A percentile compares a stretch with the other conserved stretches of the same genome.
phyloP scores from a whole-genome alignment of 495 filamentous ascomycete species.

The Cudoniella acicularis region DNA sequence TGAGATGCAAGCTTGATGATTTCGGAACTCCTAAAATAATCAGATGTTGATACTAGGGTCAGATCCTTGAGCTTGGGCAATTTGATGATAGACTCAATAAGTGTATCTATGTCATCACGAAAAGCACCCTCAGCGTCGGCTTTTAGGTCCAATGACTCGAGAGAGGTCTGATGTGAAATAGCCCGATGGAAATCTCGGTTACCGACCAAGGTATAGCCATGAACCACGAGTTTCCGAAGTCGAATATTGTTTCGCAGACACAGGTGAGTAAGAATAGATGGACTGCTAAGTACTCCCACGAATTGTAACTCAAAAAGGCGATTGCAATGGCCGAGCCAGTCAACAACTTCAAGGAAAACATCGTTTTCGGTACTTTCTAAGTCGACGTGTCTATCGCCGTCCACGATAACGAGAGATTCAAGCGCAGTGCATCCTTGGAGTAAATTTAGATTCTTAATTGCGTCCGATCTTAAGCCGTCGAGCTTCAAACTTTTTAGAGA shows the following conservation, averaged over 20 bases:
- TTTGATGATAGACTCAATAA: slow-evolving; percentile 44
- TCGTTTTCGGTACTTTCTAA: slow-evolving; percentile 44
- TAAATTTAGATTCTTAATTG: slow-evolving; percentile 43
- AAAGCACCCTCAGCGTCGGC: slow-evolving; percentile 46
- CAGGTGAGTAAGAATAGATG: slow-evolving; percentile 49
- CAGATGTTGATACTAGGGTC: slow-evolving; percentile 48
- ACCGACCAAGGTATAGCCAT: slow-evolving; percentile 39
- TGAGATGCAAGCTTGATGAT: slow-evolving; percentile 46
- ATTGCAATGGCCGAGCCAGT: slow-evolving; percentile 55
- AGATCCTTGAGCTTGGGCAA: slow-evolving; percentile 48
- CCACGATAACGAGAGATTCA: slow-evolving; percentile 48
- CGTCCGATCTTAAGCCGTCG: slow-evolving; percentile 41
- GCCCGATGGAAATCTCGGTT: slow-evolving; percentile 49
- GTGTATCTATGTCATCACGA: slow-evolving; percentile 41
- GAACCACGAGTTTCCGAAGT: slow-evolving; percentile 42
- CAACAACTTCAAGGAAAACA: slow-evolving; percentile 45
- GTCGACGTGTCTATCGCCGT: slow-evolving; percentile 31
- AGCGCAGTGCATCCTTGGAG: slow-evolving; percentile 51
- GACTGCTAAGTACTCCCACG: slow-evolving; percentile 43
- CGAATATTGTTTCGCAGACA: slow-evolving; percentile 40
- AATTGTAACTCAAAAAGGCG: slow-evolving; percentile 49
- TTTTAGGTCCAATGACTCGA: slow-evolving; percentile 43
- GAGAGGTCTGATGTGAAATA: slow-evolving; percentile 40
- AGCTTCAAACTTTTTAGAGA: slow-evolving; percentile 57
- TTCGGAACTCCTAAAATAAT: slow-evolving; percentile 48